A percentile compares a stretch with the other conserved stretches of the same genome.
Evolutionary conservation across 805 yeast species (phyloP).

Genomic region (Schwanniomyces yamadae): DNA sequence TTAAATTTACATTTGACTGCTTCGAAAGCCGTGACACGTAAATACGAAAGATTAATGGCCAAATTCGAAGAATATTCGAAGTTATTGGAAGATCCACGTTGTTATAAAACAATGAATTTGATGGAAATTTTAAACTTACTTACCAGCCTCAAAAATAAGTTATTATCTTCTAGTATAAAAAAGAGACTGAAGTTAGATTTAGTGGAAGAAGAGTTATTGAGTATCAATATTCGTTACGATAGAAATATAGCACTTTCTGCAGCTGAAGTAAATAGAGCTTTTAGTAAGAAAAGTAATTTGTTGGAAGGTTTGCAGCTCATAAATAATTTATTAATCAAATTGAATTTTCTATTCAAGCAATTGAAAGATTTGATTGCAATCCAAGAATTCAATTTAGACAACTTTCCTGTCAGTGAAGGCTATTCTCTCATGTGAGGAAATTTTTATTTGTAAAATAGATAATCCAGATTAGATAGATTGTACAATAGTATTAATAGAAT

Average conservation of each 20-base stretch:
- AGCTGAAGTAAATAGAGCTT: constrained; percentile 8
- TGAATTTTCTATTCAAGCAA: constrained; percentile 9
- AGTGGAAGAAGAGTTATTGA: constrained; percentile 9
- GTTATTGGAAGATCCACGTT: constrained; percentile 5
- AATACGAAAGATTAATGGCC: constrained; percentile 2
- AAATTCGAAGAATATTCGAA: constrained; percentile 11
- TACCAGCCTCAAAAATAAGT: constrained; percentile 10
- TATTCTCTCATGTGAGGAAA: no score
- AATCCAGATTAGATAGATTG: no score
- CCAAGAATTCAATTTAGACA: not conserved
- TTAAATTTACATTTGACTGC: not conserved
- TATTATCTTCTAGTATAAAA: constrained; percentile 8
- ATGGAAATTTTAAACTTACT: constrained; percentile 9
- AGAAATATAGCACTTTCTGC: constrained; percentile 2
- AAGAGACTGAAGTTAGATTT: constrained; percentile 11
- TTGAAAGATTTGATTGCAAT: constrained; percentile 5
- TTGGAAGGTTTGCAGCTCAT: constrained; percentile 14
- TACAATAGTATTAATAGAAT: no score
- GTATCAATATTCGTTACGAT: constrained; percentile 4
- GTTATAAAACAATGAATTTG: constrained; percentile 2
- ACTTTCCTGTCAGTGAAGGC: no score
- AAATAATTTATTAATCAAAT: constrained; percentile 10
- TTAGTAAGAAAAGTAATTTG: constrained; percentile 11
- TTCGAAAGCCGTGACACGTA: constrained; percentile 1
- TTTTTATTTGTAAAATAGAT: no score